Evolutionary conservation across 2,329 filamentous ascomycete genomes (phyloP).

Genomic region (Phaeomoniella chlamydospora): DNA sequence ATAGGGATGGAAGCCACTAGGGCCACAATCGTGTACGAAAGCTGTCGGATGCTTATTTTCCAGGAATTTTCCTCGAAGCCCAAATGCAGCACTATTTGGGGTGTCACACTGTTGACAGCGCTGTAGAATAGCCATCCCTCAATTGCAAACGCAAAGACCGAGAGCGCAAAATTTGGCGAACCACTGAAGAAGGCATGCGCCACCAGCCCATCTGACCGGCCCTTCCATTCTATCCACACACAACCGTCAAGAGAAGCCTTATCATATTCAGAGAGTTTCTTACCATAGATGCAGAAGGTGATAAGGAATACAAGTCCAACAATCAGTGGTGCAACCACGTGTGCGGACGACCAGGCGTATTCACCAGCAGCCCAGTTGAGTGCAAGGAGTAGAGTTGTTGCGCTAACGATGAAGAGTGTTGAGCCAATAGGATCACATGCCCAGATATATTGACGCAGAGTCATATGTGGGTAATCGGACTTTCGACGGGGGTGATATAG

Average conservation of each 20-base stretch:
- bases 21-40: slow-evolving; percentile 26
- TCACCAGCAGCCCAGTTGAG: slow-evolving; percentile 32
- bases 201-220: slow-evolving; percentile 36
- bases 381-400: slow-evolving; percentile 29
- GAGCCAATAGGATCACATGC: slow-evolving; percentile 34
- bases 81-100: slow-evolving; percentile 33
- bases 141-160: slow-evolving; percentile 40
- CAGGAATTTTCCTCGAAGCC: slow-evolving; percentile 33
- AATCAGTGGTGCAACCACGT: slow-evolving; percentile 22
- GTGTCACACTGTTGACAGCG: slow-evolving; percentile 36
- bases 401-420: slow-evolving; percentile 25
- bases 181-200: slow-evolving; percentile 41
- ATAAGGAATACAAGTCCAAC: slow-evolving; percentile 26
- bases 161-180: slow-evolving; percentile 39
- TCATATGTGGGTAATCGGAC: slow-evolving; percentile 22
- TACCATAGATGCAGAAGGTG: slow-evolving; percentile 22
- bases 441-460: slow-evolving; percentile 27
- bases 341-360: slow-evolving; percentile 24
- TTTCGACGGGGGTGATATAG: slow-evolving; percentile 32
- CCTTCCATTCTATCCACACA: slow-evolving; percentile 40
- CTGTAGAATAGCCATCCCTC: slow-evolving; percentile 46
- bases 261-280: slow-evolving; percentile 1
- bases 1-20: slow-evolving; percentile 28
- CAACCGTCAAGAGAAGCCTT: neutral
- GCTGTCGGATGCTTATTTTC: slow-evolving; percentile 33